A percentile compares a stretch with the other conserved stretches of the same genome.
Evolutionary conservation across 2,329 filamentous ascomycete species (phyloP).

Genomic region (Fusarium tanahbumbuense): DNA sequence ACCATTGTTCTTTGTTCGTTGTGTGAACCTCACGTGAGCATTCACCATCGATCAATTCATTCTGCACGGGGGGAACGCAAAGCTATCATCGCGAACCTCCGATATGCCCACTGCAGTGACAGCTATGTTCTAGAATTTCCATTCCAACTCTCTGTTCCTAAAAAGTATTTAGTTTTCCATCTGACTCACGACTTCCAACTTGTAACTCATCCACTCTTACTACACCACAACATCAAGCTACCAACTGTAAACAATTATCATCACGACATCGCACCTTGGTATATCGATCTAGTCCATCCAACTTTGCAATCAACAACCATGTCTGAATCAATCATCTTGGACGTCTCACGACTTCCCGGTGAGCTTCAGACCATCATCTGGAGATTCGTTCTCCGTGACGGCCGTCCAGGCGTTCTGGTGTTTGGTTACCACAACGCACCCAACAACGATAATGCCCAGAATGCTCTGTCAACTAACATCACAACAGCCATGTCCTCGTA

Average conservation of each 20-base stretch:
- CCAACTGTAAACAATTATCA: too few relatives aligned
- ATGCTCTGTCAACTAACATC: not conserved
- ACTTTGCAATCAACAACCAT: not conserved
- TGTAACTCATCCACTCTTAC: not conserved
- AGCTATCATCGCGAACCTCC: accelerated
- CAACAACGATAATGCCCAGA: not conserved
- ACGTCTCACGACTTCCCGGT: too few relatives aligned
- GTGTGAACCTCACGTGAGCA: not conserved
- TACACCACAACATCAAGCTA: not conserved
- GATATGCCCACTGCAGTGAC: not conserved
- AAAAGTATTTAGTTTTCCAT: not conserved
- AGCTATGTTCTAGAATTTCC: accelerated
- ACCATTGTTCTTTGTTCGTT: not conserved
- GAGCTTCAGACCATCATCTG: not conserved
- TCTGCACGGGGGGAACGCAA: not conserved
- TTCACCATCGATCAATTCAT: not conserved
- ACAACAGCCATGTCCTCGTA: not conserved
- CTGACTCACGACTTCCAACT: not conserved
- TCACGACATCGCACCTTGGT: accelerated
- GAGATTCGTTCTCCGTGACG: accelerated
- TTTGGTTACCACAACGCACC: not conserved
- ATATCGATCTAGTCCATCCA: not conserved
- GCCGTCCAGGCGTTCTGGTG: not conserved
- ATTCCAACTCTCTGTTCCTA: not conserved
- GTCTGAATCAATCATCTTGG: too few relatives aligned